Conservation (phyloP, 768 basidiomycete species). For the Pleurotus platypus region DNA sequence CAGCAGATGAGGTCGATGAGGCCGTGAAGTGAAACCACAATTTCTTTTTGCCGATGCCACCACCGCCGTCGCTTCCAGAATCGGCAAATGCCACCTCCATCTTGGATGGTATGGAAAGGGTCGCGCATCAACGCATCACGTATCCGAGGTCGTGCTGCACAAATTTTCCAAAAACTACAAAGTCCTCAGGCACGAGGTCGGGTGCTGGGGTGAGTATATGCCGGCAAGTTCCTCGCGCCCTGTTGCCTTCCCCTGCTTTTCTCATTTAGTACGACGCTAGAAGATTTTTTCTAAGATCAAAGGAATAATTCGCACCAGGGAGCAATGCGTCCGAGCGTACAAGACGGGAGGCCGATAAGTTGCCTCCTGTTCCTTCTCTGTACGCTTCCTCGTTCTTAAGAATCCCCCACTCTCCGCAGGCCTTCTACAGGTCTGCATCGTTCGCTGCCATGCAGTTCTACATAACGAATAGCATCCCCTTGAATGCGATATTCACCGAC, state of each 20-base stretch:
- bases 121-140: background rate
- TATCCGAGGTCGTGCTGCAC: background rate
- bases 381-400: background rate
- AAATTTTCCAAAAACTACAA: background rate
- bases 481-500: conserved; percentile 18
- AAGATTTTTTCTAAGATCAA: conserved; percentile 6
- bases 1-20: no score
- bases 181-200: conserved; percentile 5
- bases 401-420: background rate
- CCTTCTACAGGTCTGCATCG: background rate
- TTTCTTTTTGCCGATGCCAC: no score
- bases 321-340: conserved; percentile 3
- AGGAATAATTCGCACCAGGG: conserved; percentile 1
- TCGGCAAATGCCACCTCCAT: no score
- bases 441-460: conserved; percentile 17
- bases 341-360: background rate
- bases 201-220: background rate
- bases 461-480: conserved; percentile 15
- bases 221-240: conserved; percentile 7
- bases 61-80: no score
- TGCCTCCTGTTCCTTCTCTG: background rate
- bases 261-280: conserved; percentile 6
- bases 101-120: no score
- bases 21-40: no score
- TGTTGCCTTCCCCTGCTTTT: conserved; percentile 5